These are phyloP conservation scores for Millerozyma miso DNA, from an alignment of 805 yeast species.

Conservation along the genomic window DNA sequence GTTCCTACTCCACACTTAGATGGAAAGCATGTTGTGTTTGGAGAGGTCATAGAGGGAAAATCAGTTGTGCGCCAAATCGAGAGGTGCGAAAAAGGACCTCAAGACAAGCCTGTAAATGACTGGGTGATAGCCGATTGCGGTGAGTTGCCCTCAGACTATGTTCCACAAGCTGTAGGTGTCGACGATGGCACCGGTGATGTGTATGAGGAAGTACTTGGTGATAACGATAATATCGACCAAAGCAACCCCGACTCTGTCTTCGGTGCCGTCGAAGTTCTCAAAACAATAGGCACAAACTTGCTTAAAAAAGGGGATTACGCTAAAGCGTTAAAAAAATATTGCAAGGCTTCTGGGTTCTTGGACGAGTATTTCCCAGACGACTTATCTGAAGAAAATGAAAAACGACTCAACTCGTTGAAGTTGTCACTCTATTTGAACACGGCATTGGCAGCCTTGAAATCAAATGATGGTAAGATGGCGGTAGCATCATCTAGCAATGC, in stretches of 20 bases:
- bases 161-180: conserved; percentile 42
- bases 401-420: conserved; percentile 49
- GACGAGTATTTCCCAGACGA: conserved; percentile 73
- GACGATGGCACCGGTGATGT: conserved; percentile 84
- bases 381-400: conserved; percentile 50
- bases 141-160: conserved; percentile 58
- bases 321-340: conserved; percentile 63
- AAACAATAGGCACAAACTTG: conserved; percentile 72
- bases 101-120: conserved; percentile 68
- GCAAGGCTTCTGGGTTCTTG: conserved; percentile 66
- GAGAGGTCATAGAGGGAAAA: conserved; percentile 79
- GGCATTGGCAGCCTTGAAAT: conserved; percentile 68
- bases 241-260: conserved; percentile 63
- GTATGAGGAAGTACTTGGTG: conserved; percentile 71
- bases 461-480: conserved; percentile 50
- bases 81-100: conserved; percentile 55
- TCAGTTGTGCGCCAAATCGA: conserved; percentile 77
- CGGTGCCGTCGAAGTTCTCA: conserved; percentile 59
- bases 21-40: conserved; percentile 95
- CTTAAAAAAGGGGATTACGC: conserved; percentile 61
- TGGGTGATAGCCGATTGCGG: conserved; percentile 80
- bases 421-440: conserved; percentile 66
- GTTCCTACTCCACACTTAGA: conserved; percentile 91
- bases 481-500: conserved; percentile 63
- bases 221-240: conserved; percentile 62